These are phyloP conservation scores for Candida qinlingensis DNA, from an alignment of 805 yeast species.

Conservation along the genomic window DNA sequence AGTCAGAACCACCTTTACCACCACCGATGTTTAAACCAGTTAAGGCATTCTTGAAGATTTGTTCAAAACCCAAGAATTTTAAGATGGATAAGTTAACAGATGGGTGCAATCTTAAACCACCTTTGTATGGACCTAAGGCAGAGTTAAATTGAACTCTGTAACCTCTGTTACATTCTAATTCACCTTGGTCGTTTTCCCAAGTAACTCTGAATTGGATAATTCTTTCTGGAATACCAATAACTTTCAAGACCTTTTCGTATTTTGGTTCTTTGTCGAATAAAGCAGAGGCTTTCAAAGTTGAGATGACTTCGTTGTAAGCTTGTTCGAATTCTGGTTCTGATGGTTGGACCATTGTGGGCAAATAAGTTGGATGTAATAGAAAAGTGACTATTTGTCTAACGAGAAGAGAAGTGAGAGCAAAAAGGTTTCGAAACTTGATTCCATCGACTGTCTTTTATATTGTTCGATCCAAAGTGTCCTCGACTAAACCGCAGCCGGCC, in stretches of 20 bases:
- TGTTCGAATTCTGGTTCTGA: conserved; percentile 98
- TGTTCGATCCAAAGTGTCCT: not conserved
- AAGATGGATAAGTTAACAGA: conserved; percentile 91
- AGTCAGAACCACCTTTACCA: conserved; percentile 99
- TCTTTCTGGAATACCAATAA: conserved; percentile 93
- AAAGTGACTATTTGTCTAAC: not conserved
- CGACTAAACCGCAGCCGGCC: not conserved
- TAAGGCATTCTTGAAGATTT: conserved; percentile 95
- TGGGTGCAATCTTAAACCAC: conserved; percentile 98
- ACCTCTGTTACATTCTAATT: conserved; percentile 90
- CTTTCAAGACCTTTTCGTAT: conserved; percentile 81
- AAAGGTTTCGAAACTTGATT: not conserved
- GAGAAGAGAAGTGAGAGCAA: not conserved
- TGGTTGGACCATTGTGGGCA: conserved; percentile 62
- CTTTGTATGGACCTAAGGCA: conserved; percentile 98
- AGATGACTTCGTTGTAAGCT: conserved; percentile 90
- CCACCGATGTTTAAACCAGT: conserved; percentile 99
- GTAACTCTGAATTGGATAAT: conserved; percentile 93
- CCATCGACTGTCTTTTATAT: not conserved
- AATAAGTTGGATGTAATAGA: not conserved
- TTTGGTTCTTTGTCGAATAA: conserved; percentile 85
- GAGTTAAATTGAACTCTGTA: conserved; percentile 98
- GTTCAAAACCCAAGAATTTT: conserved; percentile 97
- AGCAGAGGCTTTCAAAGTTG: conserved; percentile 87
- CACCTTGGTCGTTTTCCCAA: conserved; percentile 96